Evolutionary conservation across 352 stramenopile species (phyloP).

Genomic region (Blastocystis sp.): DNA sequence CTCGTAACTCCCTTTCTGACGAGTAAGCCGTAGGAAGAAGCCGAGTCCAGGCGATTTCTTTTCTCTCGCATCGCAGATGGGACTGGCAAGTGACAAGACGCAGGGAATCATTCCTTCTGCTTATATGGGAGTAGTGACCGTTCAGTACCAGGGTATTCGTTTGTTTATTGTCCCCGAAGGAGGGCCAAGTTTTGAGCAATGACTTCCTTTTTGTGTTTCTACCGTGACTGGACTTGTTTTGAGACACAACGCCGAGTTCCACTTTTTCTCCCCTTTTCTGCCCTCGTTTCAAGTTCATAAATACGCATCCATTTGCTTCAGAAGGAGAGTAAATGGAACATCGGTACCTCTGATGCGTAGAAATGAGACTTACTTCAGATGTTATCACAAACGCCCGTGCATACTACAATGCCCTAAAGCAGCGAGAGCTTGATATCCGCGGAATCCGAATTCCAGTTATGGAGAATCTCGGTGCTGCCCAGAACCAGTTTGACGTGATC

Average conservation of each 20-base stretch:
- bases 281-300: no score
- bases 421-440: slow-evolving; percentile 55
- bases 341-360: background rate
- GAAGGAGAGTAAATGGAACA: background rate
- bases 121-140: slow-evolving; percentile 83
- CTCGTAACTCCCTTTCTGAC: background rate
- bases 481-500: slow-evolving; percentile 70
- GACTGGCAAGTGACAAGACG: slow-evolving; percentile 81
- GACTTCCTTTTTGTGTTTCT: background rate
- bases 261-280: no score
- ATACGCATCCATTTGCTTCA: no score
- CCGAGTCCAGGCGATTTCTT: slow-evolving; percentile 77
- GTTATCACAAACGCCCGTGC: slow-evolving; percentile 54
- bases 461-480: slow-evolving; percentile 71
- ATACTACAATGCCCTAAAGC: slow-evolving; percentile 72
- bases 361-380: slow-evolving; percentile 71
- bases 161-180: slow-evolving; percentile 68
- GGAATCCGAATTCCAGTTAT: slow-evolving; percentile 65
- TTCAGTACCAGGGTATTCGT: slow-evolving; percentile 74
- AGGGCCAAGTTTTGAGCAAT: background rate
- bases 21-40: slow-evolving; percentile 77
- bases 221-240: no score
- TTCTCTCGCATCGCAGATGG: slow-evolving; percentile 78
- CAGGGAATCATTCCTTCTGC: slow-evolving; percentile 80
- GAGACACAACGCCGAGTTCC: no score